Base-by-base conservation (phyloP, 2,329 filamentous ascomycete species). In the Ceratocystis huliohia region DNA sequence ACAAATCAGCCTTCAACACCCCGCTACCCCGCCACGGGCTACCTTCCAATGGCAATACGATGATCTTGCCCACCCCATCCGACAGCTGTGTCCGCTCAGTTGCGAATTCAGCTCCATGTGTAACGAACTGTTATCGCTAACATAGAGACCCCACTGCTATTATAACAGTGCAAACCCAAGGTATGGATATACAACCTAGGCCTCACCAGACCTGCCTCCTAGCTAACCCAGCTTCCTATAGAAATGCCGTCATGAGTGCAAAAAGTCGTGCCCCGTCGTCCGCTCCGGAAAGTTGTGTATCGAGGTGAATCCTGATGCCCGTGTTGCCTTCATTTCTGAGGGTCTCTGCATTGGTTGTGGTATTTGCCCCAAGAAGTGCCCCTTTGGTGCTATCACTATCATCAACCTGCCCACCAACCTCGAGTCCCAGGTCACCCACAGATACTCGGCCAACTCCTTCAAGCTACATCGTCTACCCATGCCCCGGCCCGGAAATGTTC, bases 381-480 rank as follows among this genome's bases (percentile, higher is more conserved):
- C 94, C 17, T 99, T 99, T 78, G 88, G 92, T 74, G 94, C 94
- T 73, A 99, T 99, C 79, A 95, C 93, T 77, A 99, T 99, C 78
- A 99, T 99, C 91, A 99, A 99, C 81, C 81, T 99, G 82, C 94
- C 95, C 72, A 99, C 94, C 76, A 99, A 99, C 79, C 88, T 99
- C 77, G 94, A 99, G 78, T 95, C 88, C 71, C 89, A 97, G 77
- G 91, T 99, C 74, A 97, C 94, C 72, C 95, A 99, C 78, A 89
- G 94, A 75, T 99, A 99, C 82, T 96, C 93, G 66, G 93, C 94
- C 76, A 99, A 99, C 83, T 96, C 92, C 80, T 99, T 99, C 86
- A 99, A 99, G 83, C 86, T 99, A 71, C 94, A 99, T 78, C 87
- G 95, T 72, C 83, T 97, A 74, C 94, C 95, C 67, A 96, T 93